Evolutionary conservation across 495 filamentous ascomycete genomes (phyloP).

Genomic region (Penicillium coprophilum): DNA sequence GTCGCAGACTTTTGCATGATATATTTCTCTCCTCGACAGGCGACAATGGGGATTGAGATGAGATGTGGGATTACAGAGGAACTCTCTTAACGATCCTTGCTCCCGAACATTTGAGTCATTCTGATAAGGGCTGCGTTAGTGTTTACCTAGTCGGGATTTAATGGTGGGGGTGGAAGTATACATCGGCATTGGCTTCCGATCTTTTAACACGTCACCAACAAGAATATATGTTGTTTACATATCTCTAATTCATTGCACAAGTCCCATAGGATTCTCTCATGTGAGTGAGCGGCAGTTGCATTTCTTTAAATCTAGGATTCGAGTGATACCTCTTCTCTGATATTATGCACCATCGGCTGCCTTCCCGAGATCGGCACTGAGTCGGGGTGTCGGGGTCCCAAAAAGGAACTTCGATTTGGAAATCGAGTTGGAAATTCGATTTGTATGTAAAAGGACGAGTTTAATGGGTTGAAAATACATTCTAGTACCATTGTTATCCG

Average conservation of each 20-base stretch:
- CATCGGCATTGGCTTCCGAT: conserved; percentile 6
- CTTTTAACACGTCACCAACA: not conserved
- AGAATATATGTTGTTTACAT: not conserved
- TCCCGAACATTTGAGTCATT: conserved; percentile 6
- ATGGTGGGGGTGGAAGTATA: conserved; percentile 5
- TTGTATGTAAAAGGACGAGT: too few relatives aligned
- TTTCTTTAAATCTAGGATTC: not conserved
- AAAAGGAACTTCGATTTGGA: too few relatives aligned
- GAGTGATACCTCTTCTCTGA: not conserved
- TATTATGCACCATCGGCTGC: not conserved
- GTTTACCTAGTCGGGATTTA: not conserved
- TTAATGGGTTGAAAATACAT: too few relatives aligned
- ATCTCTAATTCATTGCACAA: not conserved
- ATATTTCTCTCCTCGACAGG: too few relatives aligned
- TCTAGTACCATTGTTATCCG: not conserved
- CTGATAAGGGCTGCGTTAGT: not conserved
- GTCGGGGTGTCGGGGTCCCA: too few relatives aligned
- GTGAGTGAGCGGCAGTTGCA: not conserved
- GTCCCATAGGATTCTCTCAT: not conserved
- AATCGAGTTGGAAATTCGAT: too few relatives aligned
- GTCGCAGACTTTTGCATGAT: not conserved
- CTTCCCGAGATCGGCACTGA: not conserved
- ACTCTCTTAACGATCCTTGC: too few relatives aligned
- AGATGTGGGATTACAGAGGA: too few relatives aligned
- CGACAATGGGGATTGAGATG: not conserved